These are phyloP conservation scores for Cyathus striatus DNA, from an alignment of 768 basidiomycete genomes.

Conservation along the genomic window DNA sequence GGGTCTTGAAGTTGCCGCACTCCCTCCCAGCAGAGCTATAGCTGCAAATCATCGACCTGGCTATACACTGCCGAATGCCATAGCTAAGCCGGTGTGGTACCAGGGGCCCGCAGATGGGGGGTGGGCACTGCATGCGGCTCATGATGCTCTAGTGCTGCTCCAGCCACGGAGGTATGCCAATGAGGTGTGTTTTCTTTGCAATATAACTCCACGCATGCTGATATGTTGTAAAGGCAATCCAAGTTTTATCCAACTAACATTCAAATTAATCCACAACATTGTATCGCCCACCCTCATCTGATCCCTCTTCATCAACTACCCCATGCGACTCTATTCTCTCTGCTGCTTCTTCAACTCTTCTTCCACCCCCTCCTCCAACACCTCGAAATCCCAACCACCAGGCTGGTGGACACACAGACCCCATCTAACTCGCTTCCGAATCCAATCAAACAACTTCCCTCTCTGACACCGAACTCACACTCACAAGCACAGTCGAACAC, in stretches of 20 bases:
- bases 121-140: constrained; percentile 59
- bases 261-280: constrained; percentile 55
- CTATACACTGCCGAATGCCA: constrained; percentile 56
- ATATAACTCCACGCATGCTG: constrained; percentile 46
- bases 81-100: constrained; percentile 66
- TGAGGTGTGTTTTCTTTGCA: constrained; percentile 27
- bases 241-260: constrained; percentile 69
- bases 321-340: constrained; percentile 46
- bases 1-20: too few relatives aligned
- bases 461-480: constrained; percentile 45
- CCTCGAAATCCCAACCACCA: constrained; percentile 37
- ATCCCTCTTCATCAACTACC: constrained; percentile 63
- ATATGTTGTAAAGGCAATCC: too few relatives aligned
- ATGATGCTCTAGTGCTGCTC: constrained; percentile 50
- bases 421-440: constrained; percentile 55
- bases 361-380: constrained; percentile 15
- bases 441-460: constrained; percentile 31
- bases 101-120: constrained; percentile 37
- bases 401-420: constrained; percentile 74
- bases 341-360: constrained; percentile 46
- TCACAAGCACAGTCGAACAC: constrained; percentile 54
- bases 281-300: constrained; percentile 66
- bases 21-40: constrained; percentile 66
- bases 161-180: constrained; percentile 60
- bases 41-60: constrained; percentile 65